Percentiles rank a stretch among this genome's conserved stretches.
Conservation (phyloP, 139 green algal species). For the Zygnema circumcarinatum region DNA sequence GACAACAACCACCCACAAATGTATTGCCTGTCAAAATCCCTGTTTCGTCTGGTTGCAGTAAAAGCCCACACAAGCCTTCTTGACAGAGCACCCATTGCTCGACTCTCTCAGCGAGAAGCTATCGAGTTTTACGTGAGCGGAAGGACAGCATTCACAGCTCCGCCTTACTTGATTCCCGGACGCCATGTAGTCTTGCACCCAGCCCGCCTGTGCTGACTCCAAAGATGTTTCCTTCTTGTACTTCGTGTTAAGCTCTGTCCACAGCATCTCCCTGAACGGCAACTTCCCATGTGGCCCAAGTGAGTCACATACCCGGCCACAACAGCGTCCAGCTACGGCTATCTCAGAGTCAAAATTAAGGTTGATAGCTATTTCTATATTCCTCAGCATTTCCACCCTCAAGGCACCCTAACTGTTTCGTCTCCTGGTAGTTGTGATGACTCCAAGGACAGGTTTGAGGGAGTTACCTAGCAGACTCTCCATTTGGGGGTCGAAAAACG, state of each 20-base stretch:
- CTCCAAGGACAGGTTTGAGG: not conserved
- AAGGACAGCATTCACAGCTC: too few relatives aligned
- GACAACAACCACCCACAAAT: not conserved
- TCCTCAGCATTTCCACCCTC: not conserved
- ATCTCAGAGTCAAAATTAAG: not conserved
- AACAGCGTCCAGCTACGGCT: not conserved
- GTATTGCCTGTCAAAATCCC: too few relatives aligned
- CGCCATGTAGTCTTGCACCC: conserved; percentile 55
- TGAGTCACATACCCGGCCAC: not conserved
- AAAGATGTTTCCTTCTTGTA: conserved; percentile 11
- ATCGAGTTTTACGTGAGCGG: too few relatives aligned
- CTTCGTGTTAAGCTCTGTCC: conserved; percentile 5
- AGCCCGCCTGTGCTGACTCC: conserved; percentile 18
- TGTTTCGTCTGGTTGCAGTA: too few relatives aligned
- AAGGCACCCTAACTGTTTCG: not conserved
- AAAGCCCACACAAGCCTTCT: too few relatives aligned
- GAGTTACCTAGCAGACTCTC: not conserved
- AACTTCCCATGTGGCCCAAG: not conserved
- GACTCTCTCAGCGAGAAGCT: too few relatives aligned
- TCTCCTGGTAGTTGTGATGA: too few relatives aligned
- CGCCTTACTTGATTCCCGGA: conserved; percentile 2
- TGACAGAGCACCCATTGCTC: too few relatives aligned
- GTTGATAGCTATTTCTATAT: too few relatives aligned
- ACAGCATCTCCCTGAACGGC: conserved; percentile 29
- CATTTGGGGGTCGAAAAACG: conserved; percentile 1